A percentile compares a stretch with the other conserved stretches of the same genome.
Evolutionary conservation across 768 basidiomycete genomes (phyloP).

Genomic region (Clavulina sp.): DNA sequence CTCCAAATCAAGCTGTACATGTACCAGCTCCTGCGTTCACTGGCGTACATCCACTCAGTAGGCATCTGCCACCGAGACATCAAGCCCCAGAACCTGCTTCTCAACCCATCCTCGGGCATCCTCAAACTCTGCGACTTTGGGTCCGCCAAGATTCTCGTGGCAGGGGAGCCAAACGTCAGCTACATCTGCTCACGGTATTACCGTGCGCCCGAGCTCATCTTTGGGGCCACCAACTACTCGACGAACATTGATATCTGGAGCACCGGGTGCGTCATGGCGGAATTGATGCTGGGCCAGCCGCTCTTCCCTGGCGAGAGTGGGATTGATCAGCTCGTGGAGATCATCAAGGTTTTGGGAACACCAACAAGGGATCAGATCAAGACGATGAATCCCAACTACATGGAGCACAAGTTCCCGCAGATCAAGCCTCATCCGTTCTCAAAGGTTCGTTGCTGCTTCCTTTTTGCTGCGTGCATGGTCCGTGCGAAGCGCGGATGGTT

Average conservation of each 20-base stretch:
- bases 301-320: slow-evolving; percentile 98
- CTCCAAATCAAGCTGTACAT: slow-evolving; percentile 99
- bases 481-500: no score
- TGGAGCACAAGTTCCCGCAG: slow-evolving; percentile 99
- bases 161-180: slow-evolving; percentile 96
- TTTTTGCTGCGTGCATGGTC: background rate
- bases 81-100: slow-evolving; percentile 96
- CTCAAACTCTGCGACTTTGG: slow-evolving; percentile 99
- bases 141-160: slow-evolving; percentile 93
- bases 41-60: slow-evolving; percentile 98
- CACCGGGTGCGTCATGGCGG: slow-evolving; percentile 99
- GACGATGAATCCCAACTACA: slow-evolving; percentile 99
- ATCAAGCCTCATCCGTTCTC: slow-evolving; percentile 99
- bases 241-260: slow-evolving; percentile 99
- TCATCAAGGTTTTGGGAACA: slow-evolving; percentile 98
- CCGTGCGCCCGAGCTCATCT: slow-evolving; percentile 96
- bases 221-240: slow-evolving; percentile 98
- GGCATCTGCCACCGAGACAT: slow-evolving; percentile 99
- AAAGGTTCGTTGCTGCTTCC: slow-evolving; percentile 40
- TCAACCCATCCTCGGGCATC: slow-evolving; percentile 92
- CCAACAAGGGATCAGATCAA: slow-evolving; percentile 99
- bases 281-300: slow-evolving; percentile 97
- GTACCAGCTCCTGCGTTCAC: slow-evolving; percentile 95
- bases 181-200: slow-evolving; percentile 99
- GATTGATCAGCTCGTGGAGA: slow-evolving; percentile 98